These are phyloP conservation scores for Ceratobasidium sp. DNA, from an alignment of 1,284 basidiomycete genomes.

Conservation along the genomic window DNA sequence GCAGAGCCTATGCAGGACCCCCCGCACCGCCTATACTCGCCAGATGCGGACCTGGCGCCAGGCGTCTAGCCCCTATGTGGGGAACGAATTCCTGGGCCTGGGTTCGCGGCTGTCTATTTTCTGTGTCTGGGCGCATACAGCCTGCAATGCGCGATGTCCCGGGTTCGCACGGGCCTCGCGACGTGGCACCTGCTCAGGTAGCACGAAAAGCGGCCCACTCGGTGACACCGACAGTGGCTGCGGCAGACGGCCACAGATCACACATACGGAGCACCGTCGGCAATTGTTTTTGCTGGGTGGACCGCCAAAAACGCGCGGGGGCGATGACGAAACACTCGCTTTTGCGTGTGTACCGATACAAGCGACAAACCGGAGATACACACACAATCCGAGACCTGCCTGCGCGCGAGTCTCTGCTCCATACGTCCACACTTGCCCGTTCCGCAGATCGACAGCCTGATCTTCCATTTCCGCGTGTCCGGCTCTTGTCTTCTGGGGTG, in stretches of 20 bases:
- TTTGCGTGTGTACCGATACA: constrained; percentile 12
- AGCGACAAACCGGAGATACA: constrained; percentile 19
- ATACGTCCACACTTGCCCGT: constrained; percentile 34
- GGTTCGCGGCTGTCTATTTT: neutral
- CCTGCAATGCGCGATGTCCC: neutral
- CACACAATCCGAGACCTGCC: constrained; percentile 6
- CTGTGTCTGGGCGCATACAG: neutral
- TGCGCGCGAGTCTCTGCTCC: constrained; percentile 1
- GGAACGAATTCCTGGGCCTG: constrained; percentile 2
- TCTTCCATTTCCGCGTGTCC: constrained; percentile 11
- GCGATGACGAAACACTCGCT: neutral
- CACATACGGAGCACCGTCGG: constrained; percentile 26
- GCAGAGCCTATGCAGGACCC: neutral
- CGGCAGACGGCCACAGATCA: neutral
- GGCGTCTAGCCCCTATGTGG: neutral
- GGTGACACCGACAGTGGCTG: too few relatives aligned
- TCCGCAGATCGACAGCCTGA: constrained; percentile 31
- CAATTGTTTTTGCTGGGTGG: constrained; percentile 19
- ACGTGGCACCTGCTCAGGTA: too few relatives aligned
- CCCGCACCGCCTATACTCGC: neutral
- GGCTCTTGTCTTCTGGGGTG: neutral
- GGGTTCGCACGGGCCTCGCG: too few relatives aligned
- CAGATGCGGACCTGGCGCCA: neutral
- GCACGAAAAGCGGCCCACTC: too few relatives aligned
- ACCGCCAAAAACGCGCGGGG: constrained; percentile 17